Evolutionary conservation across 2,329 filamentous ascomycete genomes (phyloP).

Genomic region (Curvularia eragrostidis): DNA sequence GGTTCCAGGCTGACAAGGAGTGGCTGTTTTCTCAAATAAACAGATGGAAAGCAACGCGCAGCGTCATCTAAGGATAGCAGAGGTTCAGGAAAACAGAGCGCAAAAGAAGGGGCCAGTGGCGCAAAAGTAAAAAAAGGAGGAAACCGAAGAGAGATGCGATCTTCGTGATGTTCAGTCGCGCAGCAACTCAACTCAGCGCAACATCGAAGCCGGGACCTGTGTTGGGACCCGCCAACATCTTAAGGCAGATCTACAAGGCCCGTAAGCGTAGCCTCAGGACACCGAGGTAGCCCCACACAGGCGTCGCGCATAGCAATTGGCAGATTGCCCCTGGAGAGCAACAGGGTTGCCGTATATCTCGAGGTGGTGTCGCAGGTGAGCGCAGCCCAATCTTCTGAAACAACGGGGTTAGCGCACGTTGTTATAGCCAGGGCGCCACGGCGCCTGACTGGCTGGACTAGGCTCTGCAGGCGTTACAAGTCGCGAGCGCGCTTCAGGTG

Average conservation of each 20-base stretch:
- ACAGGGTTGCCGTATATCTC: conserved; percentile 7
- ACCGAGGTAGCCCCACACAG: not conserved
- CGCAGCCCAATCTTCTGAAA: conserved; percentile 29
- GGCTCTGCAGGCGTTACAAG: conserved; percentile 18
- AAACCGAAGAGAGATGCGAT: conserved; percentile 18
- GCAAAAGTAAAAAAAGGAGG: conserved; percentile 9
- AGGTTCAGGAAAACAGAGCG: not conserved
- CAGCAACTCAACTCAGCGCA: conserved; percentile 29
- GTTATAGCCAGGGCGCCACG: not conserved
- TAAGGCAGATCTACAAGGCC: conserved; percentile 34
- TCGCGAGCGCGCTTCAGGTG: conserved; percentile 33
- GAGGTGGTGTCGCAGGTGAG: conserved; percentile 26
- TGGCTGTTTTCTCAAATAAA: conserved; percentile 19
- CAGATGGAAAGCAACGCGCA: conserved; percentile 34
- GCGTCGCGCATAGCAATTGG: conserved; percentile 19
- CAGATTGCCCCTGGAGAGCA: conserved; percentile 13
- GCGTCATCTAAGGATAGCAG: conserved; percentile 28
- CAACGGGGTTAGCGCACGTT: conserved; percentile 23
- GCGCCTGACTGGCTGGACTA: conserved; percentile 21
- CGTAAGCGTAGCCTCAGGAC: not conserved
- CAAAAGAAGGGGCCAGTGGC: conserved; percentile 10
- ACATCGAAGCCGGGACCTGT: conserved; percentile 6
- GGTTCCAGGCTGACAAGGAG: conserved; percentile 45
- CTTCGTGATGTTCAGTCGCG: conserved; percentile 36
- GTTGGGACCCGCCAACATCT: conserved; percentile 24